Conservation (phyloP, 73 alveolate genomes). For the Paramecium primaurelia region DNA sequence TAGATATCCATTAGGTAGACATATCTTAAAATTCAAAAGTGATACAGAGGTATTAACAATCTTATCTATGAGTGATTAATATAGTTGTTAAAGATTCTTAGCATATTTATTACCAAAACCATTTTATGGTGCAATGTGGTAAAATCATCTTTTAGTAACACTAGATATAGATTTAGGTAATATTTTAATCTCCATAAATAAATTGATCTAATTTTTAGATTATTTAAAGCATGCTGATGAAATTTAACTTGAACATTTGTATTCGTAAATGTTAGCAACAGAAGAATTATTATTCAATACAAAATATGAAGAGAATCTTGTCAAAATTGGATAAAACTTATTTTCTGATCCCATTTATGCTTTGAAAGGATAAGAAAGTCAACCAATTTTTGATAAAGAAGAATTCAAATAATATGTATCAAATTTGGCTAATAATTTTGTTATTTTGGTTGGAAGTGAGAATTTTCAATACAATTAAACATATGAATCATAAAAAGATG, state of each 20-base stretch:
- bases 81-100: not conserved
- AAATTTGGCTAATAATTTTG: not conserved
- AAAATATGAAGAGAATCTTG: not conserved
- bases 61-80: not conserved
- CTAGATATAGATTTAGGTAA: not conserved
- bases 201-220: not conserved
- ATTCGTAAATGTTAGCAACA: conserved; percentile 35
- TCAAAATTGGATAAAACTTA: not conserved
- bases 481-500: not conserved
- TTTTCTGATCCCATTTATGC: conserved; percentile 8
- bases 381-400: not conserved
- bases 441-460: not conserved
- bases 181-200: not conserved
- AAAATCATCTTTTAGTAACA: not conserved
- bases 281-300: conserved; percentile 19
- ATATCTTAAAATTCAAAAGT: not conserved
- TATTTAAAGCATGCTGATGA: not conserved
- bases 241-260: not conserved
- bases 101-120: not conserved
- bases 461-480: not conserved
- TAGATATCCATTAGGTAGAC: not conserved
- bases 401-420: not conserved
- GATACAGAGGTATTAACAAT: not conserved
- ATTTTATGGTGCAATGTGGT: not conserved
- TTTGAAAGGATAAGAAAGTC: not conserved